Conservation (phyloP, 169 alveolate genomes). For the Plasmodium malariae region DNA sequence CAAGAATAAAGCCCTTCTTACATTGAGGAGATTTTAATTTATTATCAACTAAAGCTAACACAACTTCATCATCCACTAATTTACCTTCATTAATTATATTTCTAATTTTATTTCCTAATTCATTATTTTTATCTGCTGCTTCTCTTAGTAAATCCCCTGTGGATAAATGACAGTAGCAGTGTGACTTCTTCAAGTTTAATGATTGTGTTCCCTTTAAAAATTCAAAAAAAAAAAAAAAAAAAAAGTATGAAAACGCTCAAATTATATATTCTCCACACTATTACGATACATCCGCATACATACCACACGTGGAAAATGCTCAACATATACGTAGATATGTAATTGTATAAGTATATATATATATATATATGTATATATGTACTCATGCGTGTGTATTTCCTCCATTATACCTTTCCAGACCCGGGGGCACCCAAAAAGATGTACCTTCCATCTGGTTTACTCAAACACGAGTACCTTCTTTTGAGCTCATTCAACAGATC, state of each 20-base stretch:
- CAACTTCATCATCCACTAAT: slow-evolving; percentile 93
- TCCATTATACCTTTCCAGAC: slow-evolving; percentile 85
- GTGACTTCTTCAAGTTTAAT: slow-evolving; percentile 76
- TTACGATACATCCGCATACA: no score
- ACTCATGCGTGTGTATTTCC: background rate
- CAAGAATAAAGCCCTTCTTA: slow-evolving; percentile 94
- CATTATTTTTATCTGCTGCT: slow-evolving; percentile 83
- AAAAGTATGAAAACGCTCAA: no score
- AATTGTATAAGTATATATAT: background rate
- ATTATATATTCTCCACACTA: no score
- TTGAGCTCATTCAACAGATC: slow-evolving; percentile 81
- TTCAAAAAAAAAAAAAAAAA: slow-evolving; percentile 1
- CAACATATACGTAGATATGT: no score
- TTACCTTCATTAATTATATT: slow-evolving; percentile 92
- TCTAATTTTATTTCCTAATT: slow-evolving; percentile 90
- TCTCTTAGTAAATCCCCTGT: slow-evolving; percentile 83
- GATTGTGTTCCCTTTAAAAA: slow-evolving; percentile 85
- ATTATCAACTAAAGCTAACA: slow-evolving; percentile 89
- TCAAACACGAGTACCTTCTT: slow-evolving; percentile 84
- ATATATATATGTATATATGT: slow-evolving; percentile 11
- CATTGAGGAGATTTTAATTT: slow-evolving; percentile 91
- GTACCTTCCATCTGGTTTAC: slow-evolving; percentile 85
- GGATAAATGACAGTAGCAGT: slow-evolving; percentile 87
- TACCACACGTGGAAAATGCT: no score
- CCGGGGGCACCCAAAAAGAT: slow-evolving; percentile 87